Evolutionary conservation across 78 protist genomes (phyloP).

Genomic region (Emiliania huxleyi): DNA sequence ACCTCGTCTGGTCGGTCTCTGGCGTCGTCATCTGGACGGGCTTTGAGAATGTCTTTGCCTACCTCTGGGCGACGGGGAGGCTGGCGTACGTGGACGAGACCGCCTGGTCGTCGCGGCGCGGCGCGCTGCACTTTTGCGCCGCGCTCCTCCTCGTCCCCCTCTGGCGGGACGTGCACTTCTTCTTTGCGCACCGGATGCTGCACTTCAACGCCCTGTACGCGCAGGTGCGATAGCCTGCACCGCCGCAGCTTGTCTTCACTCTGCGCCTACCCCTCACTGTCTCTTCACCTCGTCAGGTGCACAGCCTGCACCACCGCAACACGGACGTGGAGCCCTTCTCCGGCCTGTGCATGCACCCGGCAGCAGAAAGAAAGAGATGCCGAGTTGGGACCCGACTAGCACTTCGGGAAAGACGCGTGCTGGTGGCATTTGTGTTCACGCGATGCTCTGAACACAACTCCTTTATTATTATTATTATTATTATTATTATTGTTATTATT

Average conservation of each 20-base stretch:
- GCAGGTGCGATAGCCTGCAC: constrained; percentile 43
- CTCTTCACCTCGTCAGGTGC: constrained; percentile 31
- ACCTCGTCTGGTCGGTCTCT: constrained; percentile 4
- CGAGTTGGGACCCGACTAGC: too few species aligned
- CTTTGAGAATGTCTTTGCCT: not conserved
- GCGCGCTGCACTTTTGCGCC: not conserved
- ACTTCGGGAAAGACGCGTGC: too few species aligned
- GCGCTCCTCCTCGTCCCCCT: not conserved
- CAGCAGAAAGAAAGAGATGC: too few species aligned
- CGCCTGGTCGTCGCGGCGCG: not conserved
- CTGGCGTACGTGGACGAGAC: not conserved
- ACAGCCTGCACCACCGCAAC: constrained; percentile 50
- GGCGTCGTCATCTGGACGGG: constrained; percentile 27
- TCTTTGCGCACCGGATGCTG: constrained; percentile 11
- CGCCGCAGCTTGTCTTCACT: too few species aligned
- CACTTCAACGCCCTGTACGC: constrained; percentile 35
- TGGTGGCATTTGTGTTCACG: too few species aligned
- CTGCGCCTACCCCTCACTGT: too few species aligned
- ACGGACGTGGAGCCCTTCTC: constrained; percentile 38
- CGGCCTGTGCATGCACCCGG: constrained; percentile 55
- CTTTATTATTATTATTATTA: too few species aligned
- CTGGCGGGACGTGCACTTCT: constrained; percentile 50
- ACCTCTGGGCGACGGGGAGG: not conserved
- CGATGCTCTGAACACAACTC: too few species aligned
- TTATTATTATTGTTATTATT: too few species aligned